Conservation (phyloP, 805 yeast genomes). For the Saccharomycopsis sp. region DNA sequence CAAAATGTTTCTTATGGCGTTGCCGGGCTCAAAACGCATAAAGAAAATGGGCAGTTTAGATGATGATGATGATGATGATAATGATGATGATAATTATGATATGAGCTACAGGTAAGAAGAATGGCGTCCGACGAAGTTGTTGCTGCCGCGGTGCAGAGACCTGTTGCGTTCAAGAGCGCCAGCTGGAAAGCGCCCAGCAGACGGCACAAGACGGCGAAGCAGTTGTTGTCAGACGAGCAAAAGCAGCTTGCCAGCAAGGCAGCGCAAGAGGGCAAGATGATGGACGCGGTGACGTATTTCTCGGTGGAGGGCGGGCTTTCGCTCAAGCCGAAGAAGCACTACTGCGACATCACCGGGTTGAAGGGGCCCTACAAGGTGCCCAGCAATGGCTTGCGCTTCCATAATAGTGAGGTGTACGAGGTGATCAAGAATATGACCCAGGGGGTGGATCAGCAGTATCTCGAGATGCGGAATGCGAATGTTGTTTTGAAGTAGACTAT, state of each 20-base stretch:
- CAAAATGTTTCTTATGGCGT: too few species aligned
- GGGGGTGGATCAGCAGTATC: slow-evolving; percentile 88
- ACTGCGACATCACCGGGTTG: slow-evolving; percentile 91
- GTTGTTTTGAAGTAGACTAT: slow-evolving; percentile 72
- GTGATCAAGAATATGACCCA: slow-evolving; percentile 68
- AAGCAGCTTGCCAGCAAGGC: slow-evolving; percentile 47
- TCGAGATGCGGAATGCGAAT: slow-evolving; percentile 81
- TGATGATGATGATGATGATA: too few species aligned
- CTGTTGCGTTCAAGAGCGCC: slow-evolving; percentile 52
- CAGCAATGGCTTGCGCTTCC: slow-evolving; percentile 63
- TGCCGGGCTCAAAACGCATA: too few species aligned
- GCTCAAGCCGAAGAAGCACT: slow-evolving; percentile 65
- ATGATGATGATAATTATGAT: too few species aligned
- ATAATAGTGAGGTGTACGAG: slow-evolving; percentile 76
- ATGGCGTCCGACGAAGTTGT: slow-evolving; percentile 13
- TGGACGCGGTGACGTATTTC: slow-evolving; percentile 55
- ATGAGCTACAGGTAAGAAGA: neutral
- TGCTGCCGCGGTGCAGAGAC: too few species aligned
- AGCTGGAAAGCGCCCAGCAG: slow-evolving; percentile 43
- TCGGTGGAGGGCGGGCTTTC: slow-evolving; percentile 83
- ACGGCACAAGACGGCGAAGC: slow-evolving; percentile 66
- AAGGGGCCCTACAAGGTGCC: slow-evolving; percentile 71
- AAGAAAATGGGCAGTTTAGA: too few species aligned
- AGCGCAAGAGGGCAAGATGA: neutral
- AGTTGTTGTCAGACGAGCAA: slow-evolving; percentile 68